Percentiles rank a stretch among this genome's conserved stretches.
Evolutionary conservation across 2,329 filamentous ascomycete species (phyloP).

Genomic region (Aspergillus phoenicis): DNA sequence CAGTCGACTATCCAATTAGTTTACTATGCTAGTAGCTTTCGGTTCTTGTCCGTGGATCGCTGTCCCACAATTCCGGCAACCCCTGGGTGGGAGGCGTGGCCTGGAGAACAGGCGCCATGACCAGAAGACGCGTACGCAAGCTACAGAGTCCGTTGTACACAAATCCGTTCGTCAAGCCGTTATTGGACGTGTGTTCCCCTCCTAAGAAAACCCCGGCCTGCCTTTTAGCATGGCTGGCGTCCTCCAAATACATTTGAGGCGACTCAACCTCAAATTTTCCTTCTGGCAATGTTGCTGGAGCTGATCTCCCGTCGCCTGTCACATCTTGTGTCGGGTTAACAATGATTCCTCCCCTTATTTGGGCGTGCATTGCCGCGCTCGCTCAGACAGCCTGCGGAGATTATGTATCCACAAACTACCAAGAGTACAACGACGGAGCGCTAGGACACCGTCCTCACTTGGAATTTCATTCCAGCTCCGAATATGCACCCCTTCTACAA

Average conservation of each 20-base stretch:
- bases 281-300: not conserved
- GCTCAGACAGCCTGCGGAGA: not conserved
- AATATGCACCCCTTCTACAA: conserved; percentile 12
- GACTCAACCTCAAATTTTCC: not conserved
- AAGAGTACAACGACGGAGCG: conserved; percentile 6
- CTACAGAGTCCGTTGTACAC: not conserved
- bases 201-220: not conserved
- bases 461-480: conserved; percentile 12
- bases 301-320: not conserved
- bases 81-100: not conserved
- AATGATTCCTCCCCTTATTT: conserved; percentile 5
- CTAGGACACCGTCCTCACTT: conserved; percentile 14
- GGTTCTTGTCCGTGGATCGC: not conserved
- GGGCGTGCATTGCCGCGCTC: not conserved
- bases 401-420: conserved; percentile 4
- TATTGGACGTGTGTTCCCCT: not conserved
- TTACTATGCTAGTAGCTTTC: not conserved
- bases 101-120: not conserved
- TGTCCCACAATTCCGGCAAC: not conserved
- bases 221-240: not conserved
- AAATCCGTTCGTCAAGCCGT: not conserved
- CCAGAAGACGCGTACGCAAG: not conserved
- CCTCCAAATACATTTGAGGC: not conserved
- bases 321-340: not conserved
- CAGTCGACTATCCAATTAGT: not conserved